phyloP scores from a whole-genome alignment of 176 grass and related monocot species.

The Eragrostis curvula region DNA sequence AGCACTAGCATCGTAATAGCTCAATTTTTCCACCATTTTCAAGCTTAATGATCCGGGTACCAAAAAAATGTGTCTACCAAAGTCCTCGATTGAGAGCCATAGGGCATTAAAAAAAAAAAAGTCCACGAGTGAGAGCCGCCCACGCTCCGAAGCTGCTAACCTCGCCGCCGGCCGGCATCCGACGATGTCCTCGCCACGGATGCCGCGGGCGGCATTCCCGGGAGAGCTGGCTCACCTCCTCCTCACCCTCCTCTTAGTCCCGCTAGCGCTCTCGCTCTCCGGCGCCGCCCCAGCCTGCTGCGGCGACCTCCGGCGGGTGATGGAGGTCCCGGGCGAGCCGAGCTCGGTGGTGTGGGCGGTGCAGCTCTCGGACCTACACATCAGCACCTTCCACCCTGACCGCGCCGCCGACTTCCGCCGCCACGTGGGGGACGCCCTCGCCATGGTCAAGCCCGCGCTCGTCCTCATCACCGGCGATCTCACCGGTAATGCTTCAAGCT shows the following conservation, averaged over 20 bases:
- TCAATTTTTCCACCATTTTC: too few species aligned
- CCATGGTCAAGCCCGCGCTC: conserved; percentile 62
- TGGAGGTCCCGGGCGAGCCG: conserved; percentile 59
- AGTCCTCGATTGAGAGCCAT: too few species aligned
- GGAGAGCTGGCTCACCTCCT: neutral
- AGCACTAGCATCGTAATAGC: too few species aligned
- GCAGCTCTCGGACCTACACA: conserved; percentile 71
- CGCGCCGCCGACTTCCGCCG: conserved; percentile 64
- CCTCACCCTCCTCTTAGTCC: neutral
- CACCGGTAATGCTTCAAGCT: conserved; percentile 12
- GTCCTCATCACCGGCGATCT: conserved; percentile 44
- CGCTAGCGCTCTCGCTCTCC: neutral
- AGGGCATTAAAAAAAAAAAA: too few species aligned
- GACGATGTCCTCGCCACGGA: neutral
- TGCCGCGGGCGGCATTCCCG: neutral
- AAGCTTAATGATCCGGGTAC: too few species aligned
- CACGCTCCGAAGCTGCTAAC: neutral
- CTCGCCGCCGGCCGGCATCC: neutral
- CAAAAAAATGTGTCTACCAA: too few species aligned
- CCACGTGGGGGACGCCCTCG: conserved; percentile 54
- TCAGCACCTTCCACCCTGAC: conserved; percentile 72
- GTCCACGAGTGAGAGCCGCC: neutral
- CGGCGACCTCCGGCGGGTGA: conserved; percentile 25
- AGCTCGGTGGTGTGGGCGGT: conserved; percentile 70
- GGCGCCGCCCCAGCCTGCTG: neutral